A percentile compares a stretch with the other conserved stretches of the same genome.
Evolutionary conservation across 805 yeast species (phyloP).

Genomic region (Schwanniomyces yamadae): DNA sequence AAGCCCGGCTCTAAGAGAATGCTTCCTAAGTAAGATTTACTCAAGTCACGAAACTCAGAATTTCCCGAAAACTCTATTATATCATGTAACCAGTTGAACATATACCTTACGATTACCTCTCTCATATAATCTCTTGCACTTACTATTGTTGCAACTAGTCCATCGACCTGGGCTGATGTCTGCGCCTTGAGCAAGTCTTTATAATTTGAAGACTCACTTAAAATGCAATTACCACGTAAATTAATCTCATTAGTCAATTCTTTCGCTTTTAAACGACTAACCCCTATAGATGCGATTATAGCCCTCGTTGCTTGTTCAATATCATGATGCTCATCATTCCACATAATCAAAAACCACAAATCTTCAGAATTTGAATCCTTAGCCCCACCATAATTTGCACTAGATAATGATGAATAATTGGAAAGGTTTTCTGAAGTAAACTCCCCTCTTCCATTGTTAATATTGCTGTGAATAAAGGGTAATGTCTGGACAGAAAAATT

Average conservation of each 20-base stretch:
- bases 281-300: conserved; percentile 34
- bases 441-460: conserved; percentile 21
- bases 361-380: conserved; percentile 32
- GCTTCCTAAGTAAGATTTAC: conserved; percentile 34
- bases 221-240: conserved; percentile 47
- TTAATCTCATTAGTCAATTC: conserved; percentile 47
- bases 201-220: conserved; percentile 32
- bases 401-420: conserved; percentile 31
- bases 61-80: conserved; percentile 27
- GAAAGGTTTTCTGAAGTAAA: conserved; percentile 28
- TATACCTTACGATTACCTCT: conserved; percentile 44
- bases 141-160: conserved; percentile 56
- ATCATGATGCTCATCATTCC: conserved; percentile 79
- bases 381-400: conserved; percentile 28
- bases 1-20: conserved; percentile 38
- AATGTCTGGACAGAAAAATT: conserved; percentile 38
- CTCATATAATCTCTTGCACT: conserved; percentile 51
- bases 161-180: conserved; percentile 42
- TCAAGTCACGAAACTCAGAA: conserved; percentile 20
- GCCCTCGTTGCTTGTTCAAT: conserved; percentile 53
- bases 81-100: conserved; percentile 53
- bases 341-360: conserved; percentile 52
- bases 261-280: conserved; percentile 25
- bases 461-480: conserved; percentile 35
- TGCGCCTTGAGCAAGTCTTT: conserved; percentile 30